A percentile compares a stretch with the other conserved stretches of the same genome.
phyloP scores from a whole-genome alignment of 2,329 filamentous ascomycete species.

The Neofusicoccum laricinum region DNA sequence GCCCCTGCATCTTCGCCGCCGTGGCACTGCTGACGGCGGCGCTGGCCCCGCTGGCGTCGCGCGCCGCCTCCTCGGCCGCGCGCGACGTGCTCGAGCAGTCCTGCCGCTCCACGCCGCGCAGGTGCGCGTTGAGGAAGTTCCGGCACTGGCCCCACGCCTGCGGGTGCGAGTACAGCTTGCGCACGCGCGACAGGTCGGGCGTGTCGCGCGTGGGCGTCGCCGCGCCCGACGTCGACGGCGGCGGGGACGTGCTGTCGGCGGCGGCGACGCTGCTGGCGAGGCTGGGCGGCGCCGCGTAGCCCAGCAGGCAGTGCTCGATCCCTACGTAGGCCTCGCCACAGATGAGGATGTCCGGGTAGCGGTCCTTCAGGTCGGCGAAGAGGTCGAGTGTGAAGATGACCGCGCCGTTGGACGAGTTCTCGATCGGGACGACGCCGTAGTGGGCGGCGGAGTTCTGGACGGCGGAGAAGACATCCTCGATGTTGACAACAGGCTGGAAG shows the following conservation, averaged over 20 bases:
- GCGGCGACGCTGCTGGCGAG: neutral
- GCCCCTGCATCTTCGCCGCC: slow-evolving; percentile 65
- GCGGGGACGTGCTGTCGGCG: neutral
- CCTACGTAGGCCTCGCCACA: slow-evolving; percentile 82
- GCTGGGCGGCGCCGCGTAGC: slow-evolving; percentile 31
- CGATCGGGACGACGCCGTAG: slow-evolving; percentile 86
- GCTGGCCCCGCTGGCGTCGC: slow-evolving; percentile 57
- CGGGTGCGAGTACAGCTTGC: slow-evolving; percentile 84
- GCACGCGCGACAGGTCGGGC: slow-evolving; percentile 60
- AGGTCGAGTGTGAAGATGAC: slow-evolving; percentile 89
- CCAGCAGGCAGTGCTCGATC: slow-evolving; percentile 85
- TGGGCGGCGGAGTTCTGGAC: slow-evolving; percentile 65
- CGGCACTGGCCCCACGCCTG: slow-evolving; percentile 94
- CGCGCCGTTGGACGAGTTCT: slow-evolving; percentile 92
- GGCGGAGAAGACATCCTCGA: slow-evolving; percentile 71
- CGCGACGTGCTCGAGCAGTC: slow-evolving; percentile 84
- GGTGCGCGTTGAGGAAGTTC: slow-evolving; percentile 65
- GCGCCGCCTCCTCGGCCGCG: slow-evolving; percentile 72
- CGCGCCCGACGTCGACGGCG: slow-evolving; percentile 34
- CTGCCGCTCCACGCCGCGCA: slow-evolving; percentile 73
- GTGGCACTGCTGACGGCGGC: slow-evolving; percentile 77
- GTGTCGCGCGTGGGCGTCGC: slow-evolving; percentile 51
- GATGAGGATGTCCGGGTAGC: slow-evolving; percentile 68
- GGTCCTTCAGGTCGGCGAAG: slow-evolving; percentile 68
- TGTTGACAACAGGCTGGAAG: slow-evolving; percentile 45